Evolutionary conservation across 108 stramenopile genomes (phyloP).

Genomic region (Pseudonitzschia pungens): DNA sequence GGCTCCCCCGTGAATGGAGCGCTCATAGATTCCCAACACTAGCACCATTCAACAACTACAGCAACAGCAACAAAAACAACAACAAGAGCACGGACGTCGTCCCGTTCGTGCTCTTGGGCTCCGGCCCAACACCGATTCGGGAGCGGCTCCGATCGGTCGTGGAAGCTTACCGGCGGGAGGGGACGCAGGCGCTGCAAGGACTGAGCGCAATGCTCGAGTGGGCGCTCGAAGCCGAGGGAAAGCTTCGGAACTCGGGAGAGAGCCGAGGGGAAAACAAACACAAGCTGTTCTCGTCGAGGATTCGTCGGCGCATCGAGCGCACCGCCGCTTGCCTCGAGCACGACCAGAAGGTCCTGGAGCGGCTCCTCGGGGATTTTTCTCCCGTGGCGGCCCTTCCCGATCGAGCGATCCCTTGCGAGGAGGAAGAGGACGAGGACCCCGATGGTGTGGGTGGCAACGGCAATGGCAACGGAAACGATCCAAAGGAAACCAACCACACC

Average conservation of each 20-base stretch:
- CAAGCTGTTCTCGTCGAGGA: constrained; percentile 20
- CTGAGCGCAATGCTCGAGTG: constrained; percentile 39
- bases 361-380: constrained; percentile 29
- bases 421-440: background rate
- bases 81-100: too few species aligned
- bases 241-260: background rate
- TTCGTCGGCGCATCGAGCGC: constrained; percentile 32
- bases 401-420: background rate
- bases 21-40: too few species aligned
- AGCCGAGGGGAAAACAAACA: background rate
- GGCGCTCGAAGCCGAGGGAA: constrained; percentile 25
- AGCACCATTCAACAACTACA: too few species aligned
- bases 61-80: too few species aligned
- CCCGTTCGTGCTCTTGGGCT: too few species aligned
- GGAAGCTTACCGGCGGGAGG: too few species aligned
- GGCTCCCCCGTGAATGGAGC: too few species aligned
- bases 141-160: too few species aligned
- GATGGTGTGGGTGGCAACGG: background rate
- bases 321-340: constrained; percentile 36
- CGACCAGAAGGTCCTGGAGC: constrained; percentile 30
- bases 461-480: background rate
- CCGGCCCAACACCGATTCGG: too few species aligned
- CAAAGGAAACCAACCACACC: background rate
- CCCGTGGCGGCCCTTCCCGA: constrained; percentile 11
- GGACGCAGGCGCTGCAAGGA: constrained; percentile 19